A percentile compares a stretch with the other conserved stretches of the same genome.
Conservation (phyloP, 768 basidiomycete species). For the Filobasidium wieringae region DNA sequence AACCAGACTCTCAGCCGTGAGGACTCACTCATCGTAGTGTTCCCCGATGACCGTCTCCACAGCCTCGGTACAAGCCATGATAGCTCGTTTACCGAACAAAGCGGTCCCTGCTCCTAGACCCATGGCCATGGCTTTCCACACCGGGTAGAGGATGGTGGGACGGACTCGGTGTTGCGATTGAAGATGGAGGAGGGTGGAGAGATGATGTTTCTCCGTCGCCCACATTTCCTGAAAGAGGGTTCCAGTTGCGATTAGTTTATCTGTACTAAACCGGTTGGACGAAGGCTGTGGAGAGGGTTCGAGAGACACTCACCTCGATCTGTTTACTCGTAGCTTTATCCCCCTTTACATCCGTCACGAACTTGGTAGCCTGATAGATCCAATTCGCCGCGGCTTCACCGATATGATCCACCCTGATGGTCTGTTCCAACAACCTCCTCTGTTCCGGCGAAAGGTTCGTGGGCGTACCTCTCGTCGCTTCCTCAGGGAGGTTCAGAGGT, state of each 20-base stretch:
- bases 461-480: slow-evolving; percentile 20
- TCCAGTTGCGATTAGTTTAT: background rate
- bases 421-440: slow-evolving; percentile 30
- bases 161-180: slow-evolving; percentile 71
- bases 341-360: slow-evolving; percentile 45
- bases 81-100: slow-evolving; percentile 77
- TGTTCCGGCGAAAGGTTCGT: slow-evolving; percentile 26
- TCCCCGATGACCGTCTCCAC: slow-evolving; percentile 97
- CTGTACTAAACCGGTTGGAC: background rate
- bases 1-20: background rate
- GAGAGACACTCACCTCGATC: slow-evolving; percentile 54
- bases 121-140: slow-evolving; percentile 78
- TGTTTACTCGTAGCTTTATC: slow-evolving; percentile 46
- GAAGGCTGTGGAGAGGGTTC: background rate
- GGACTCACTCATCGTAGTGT: slow-evolving; percentile 90
- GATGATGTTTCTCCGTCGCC: slow-evolving; percentile 88
- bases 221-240: slow-evolving; percentile 67
- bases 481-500: background rate
- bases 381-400: slow-evolving; percentile 93
- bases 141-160: slow-evolving; percentile 68
- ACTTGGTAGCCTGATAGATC: slow-evolving; percentile 82
- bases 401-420: slow-evolving; percentile 81
- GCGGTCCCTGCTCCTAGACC: slow-evolving; percentile 76
- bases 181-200: slow-evolving; percentile 71
- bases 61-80: slow-evolving; percentile 97